Conservation (phyloP, 2,329 filamentous ascomycete genomes). For the Paracoccidioides lutzii region DNA sequence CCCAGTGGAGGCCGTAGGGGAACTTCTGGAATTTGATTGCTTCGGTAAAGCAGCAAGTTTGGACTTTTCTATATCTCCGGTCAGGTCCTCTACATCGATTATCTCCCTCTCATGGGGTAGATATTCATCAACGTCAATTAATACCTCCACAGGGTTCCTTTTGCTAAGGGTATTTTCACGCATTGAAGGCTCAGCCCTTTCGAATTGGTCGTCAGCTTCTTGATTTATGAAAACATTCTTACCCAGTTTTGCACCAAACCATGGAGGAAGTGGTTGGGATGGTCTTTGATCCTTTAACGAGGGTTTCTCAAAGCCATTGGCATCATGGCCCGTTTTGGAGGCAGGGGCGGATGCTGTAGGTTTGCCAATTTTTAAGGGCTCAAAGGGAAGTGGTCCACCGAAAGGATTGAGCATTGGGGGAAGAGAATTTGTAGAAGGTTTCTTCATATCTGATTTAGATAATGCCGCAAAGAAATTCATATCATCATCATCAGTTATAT, state of each 20-base stretch:
- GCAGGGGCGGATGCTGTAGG: not conserved
- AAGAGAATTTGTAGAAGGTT: slow-evolving; percentile 26
- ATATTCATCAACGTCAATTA: slow-evolving; percentile 9
- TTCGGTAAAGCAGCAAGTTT: not conserved
- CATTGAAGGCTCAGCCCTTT: slow-evolving; percentile 8
- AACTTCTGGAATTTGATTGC: not conserved
- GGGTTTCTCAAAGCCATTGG: slow-evolving; percentile 54
- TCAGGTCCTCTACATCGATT: not conserved
- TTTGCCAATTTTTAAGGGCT: slow-evolving; percentile 59
- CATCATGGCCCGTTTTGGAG: slow-evolving; percentile 36
- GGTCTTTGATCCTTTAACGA: slow-evolving; percentile 16
- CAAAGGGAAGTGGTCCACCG: slow-evolving; percentile 77
- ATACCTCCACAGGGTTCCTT: slow-evolving; percentile 5
- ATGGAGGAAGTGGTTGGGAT: slow-evolving; percentile 30
- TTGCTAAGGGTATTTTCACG: slow-evolving; percentile 12
- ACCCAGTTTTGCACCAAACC: slow-evolving; percentile 30
- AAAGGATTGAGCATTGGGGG: slow-evolving; percentile 43
- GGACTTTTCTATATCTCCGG: slow-evolving; percentile 2
- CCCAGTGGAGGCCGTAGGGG: not conserved
- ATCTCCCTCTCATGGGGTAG: not conserved
- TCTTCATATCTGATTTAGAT: slow-evolving; percentile 54
- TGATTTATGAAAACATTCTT: slow-evolving; percentile 22
- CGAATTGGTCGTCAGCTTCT: slow-evolving; percentile 16
- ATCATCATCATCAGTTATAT: slow-evolving; percentile 50
- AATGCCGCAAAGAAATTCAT: slow-evolving; percentile 67